Conservation (phyloP, 2,329 filamentous ascomycete species). For the Metarhizium album region DNA sequence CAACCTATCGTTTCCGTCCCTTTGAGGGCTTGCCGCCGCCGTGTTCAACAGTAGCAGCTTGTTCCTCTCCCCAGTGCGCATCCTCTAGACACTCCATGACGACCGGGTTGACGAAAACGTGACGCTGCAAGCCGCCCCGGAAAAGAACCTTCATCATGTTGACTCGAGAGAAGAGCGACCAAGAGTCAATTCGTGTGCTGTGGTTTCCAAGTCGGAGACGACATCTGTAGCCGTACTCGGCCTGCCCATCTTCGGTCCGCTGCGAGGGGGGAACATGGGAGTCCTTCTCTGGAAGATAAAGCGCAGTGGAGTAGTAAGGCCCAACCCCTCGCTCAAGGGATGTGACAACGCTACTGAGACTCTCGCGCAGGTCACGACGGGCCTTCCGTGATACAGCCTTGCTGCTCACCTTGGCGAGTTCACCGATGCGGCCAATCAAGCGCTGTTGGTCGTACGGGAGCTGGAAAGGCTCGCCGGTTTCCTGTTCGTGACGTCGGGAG, state of each 20-base stretch:
- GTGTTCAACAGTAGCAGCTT: slow-evolving; percentile 4
- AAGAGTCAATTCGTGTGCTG: slow-evolving; percentile 36
- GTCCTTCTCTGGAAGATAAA: slow-evolving; percentile 28
- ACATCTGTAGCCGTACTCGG: slow-evolving; percentile 42
- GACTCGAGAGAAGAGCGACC: slow-evolving; percentile 39
- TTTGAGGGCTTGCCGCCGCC: slow-evolving; percentile 8
- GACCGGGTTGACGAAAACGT: slow-evolving; percentile 27
- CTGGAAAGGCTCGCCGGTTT: slow-evolving; percentile 36
- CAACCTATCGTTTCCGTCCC: slow-evolving; percentile 13
- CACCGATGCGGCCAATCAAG: slow-evolving; percentile 35
- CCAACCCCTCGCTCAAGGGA: slow-evolving; percentile 44
- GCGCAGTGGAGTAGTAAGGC: slow-evolving; percentile 41
- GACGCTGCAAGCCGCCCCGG: slow-evolving; percentile 31
- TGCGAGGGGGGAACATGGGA: slow-evolving; percentile 31
- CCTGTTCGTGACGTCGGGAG: slow-evolving; percentile 36
- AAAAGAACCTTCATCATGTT: slow-evolving; percentile 37
- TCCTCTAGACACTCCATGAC: slow-evolving; percentile 28
- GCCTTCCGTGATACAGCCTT: slow-evolving; percentile 40
- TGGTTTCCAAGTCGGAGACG: slow-evolving; percentile 37
- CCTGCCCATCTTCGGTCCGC: slow-evolving; percentile 30
- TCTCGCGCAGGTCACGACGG: slow-evolving; percentile 35
- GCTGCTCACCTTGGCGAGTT: slow-evolving; percentile 35
- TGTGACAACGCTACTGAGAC: slow-evolving; percentile 40
- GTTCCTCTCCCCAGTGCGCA: slow-evolving; percentile 20
- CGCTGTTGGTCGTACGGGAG: slow-evolving; percentile 40